These are phyloP conservation scores for Lachnellula cervina DNA, from an alignment of 2,329 filamentous ascomycete genomes.

Conservation along the genomic window DNA sequence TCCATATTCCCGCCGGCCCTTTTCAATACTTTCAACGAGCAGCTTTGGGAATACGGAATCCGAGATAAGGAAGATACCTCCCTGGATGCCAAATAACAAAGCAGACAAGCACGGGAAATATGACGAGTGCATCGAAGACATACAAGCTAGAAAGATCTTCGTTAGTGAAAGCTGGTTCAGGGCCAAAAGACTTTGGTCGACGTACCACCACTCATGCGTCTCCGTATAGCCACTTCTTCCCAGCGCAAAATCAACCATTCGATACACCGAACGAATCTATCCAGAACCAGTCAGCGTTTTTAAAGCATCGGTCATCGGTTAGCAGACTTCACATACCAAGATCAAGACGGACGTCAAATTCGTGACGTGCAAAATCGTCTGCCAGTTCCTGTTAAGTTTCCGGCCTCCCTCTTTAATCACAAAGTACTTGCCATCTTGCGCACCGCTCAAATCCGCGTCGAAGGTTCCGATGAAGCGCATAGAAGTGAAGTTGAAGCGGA, in stretches of 20 bases:
- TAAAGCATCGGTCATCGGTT: conserved; percentile 8
- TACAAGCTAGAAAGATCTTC: conserved; percentile 8
- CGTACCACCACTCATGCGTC: conserved; percentile 22
- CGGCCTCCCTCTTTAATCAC: conserved; percentile 22
- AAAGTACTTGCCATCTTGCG: conserved; percentile 18
- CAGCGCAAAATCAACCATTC: conserved; percentile 23
- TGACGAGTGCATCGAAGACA: conserved; percentile 22
- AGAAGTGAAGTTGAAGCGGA: conserved; percentile 44
- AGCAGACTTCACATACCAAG: conserved; percentile 21
- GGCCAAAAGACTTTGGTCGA: background rate
- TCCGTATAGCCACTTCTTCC: conserved; percentile 20
- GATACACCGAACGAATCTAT: conserved; percentile 24
- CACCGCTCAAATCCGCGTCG: conserved; percentile 23
- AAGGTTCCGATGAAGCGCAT: conserved; percentile 33
- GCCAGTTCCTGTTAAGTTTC: conserved; percentile 30
- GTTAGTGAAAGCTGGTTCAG: background rate
- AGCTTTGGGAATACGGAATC: conserved; percentile 32
- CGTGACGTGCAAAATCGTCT: conserved; percentile 28
- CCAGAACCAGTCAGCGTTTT: conserved; percentile 19
- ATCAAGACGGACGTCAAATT: conserved; percentile 32
- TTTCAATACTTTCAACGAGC: conserved; percentile 15
- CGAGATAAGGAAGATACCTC: conserved; percentile 32
- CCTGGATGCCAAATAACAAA: conserved; percentile 34
- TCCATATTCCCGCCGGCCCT: background rate
- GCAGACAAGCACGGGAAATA: conserved; percentile 17